Percentiles rank a stretch among this genome's conserved stretches.
phyloP scores from a whole-genome alignment of 192 early-diverging fungal genomes.

The Phycomyces nitens region DNA sequence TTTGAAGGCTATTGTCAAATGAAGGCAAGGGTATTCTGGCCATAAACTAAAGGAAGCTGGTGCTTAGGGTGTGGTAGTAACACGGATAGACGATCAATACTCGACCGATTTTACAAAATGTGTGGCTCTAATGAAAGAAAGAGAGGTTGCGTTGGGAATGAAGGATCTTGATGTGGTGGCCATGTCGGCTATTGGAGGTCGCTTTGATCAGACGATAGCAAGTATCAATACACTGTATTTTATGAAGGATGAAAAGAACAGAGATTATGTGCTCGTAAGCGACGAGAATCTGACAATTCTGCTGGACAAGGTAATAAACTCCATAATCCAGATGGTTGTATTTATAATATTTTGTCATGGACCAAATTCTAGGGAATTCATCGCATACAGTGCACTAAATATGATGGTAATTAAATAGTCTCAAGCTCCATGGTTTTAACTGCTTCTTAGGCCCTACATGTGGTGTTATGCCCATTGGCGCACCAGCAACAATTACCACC shows the following conservation, averaged over 20 bases:
- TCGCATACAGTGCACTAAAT: conserved; percentile 54
- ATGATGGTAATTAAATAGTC: conserved; percentile 50
- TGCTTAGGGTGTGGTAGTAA: conserved; percentile 53
- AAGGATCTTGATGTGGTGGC: conserved; percentile 61
- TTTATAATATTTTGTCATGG: background rate
- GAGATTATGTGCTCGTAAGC: conserved; percentile 63
- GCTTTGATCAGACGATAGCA: conserved; percentile 87
- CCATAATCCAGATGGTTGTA: background rate
- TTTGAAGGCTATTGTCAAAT: background rate
- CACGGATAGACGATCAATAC: conserved; percentile 43
- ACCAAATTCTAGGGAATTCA: conserved; percentile 57
- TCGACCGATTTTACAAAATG: conserved; percentile 93
- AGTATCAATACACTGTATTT: conserved; percentile 70
- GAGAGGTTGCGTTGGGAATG: background rate
- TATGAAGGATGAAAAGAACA: conserved; percentile 47
- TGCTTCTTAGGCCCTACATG: conserved; percentile 63
- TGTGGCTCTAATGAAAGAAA: conserved; percentile 41
- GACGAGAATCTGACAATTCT: conserved; percentile 75
- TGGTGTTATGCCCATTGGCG: conserved; percentile 82
- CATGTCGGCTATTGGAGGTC: conserved; percentile 77
- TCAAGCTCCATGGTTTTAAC: background rate
- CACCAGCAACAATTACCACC: conserved; percentile 60
- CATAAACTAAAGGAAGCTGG: background rate
- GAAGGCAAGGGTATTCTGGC: background rate
- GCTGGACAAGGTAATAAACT: conserved; percentile 51